These are phyloP conservation scores for Paragyromitra xinjiangensis DNA, from an alignment of 495 filamentous ascomycete genomes.

Conservation along the genomic window DNA sequence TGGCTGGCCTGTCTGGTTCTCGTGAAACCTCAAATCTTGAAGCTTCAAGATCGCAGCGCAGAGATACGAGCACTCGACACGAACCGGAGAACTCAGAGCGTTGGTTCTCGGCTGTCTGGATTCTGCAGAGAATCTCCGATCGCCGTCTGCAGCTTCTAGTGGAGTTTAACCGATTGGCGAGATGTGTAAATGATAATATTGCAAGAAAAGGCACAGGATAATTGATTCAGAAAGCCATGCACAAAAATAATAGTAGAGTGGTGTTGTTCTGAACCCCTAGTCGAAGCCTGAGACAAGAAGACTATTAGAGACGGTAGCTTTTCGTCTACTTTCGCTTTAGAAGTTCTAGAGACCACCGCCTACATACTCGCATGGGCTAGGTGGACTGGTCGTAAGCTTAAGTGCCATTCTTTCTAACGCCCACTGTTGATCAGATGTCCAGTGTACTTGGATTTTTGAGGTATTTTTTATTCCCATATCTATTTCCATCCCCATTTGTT, in stretches of 20 bases:
- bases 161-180: constrained; percentile 3
- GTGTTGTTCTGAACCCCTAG: neutral
- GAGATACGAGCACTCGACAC: neutral
- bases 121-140: neutral
- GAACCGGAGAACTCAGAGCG: no score
- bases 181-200: neutral
- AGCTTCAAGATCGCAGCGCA: neutral
- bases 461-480: neutral
- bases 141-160: neutral
- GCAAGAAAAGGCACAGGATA: neutral
- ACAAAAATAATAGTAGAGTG: neutral
- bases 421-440: neutral
- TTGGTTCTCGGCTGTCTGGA: no score
- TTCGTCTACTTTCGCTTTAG: neutral
- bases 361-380: neutral
- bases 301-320: neutral
- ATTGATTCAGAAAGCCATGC: neutral
- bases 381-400: neutral
- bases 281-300: neutral
- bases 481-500: neutral
- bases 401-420: neutral
- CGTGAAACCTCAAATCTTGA: neutral
- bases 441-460: neutral
- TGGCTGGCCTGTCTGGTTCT: neutral
- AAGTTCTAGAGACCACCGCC: neutral